Evolutionary conservation across 108 stramenopile species (phyloP), one percentile per base, ranked within the genome.

Genomic region (Cyclotella cryptica): DNA sequence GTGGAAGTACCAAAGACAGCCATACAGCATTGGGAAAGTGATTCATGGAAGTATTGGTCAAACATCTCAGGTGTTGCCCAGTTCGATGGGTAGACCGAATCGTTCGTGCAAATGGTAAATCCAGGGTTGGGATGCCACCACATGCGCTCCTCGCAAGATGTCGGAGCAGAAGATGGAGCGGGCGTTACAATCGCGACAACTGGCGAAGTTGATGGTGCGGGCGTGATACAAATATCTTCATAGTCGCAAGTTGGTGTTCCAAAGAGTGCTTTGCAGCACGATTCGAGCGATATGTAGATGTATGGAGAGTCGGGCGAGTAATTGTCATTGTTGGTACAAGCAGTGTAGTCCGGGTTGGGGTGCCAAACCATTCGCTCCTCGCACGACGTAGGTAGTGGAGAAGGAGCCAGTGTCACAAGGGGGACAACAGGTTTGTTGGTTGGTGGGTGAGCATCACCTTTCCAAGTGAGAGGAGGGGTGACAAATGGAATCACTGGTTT

Each of bases 41-140:
- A 66, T 5, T 66, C 66, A 44, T 66, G 26, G 46, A 66, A 66
- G 24, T 66, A 66, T 8, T 66, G 44, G 21, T 66, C 66, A 24
- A 27, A 41, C 19, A 27, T 66, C 19, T 66, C 66, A 17, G 44
- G 22, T 21, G 42, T 26, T 1, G 21, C 66, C 66, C 66, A 66
- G 27, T 43, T 21, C 27, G 66, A 43, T 14, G 66, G 66, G 24
- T 45, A 69, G 7, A 53, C 29, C 0, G 24, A 53, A 24, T 54
- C 49, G 18, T 69, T 54, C 28, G 49, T 52, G 27, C 49, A 69
- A 18, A 69, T 39, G 0, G 51, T 54, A 51, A 53, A 53, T 3
- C 68, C 52, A 6, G 28, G 29, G 27, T 40, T 54, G 15, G 52
- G 52, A 54, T 69, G 52, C 52, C 68, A 54, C 29, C n/a, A 51